phyloP scores from a whole-genome alignment of 345 rosid genomes.

The Draba incana region DNA sequence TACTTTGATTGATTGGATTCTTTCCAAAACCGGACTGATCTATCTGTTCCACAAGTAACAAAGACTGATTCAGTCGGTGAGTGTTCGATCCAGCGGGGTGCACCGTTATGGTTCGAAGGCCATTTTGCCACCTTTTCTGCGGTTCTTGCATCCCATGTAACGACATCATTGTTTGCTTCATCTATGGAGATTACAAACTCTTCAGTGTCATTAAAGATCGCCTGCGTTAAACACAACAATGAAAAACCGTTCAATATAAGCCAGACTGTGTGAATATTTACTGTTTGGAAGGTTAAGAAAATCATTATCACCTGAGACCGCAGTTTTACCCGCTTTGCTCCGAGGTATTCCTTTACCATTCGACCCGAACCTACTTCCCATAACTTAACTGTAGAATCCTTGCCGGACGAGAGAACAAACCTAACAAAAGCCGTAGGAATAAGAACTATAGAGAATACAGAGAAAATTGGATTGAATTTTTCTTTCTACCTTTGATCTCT shows the following conservation, averaged over 20 bases:
- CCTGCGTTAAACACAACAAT: slow-evolving; percentile 48
- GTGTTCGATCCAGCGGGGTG: slow-evolving; percentile 86
- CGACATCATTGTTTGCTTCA: slow-evolving; percentile 54
- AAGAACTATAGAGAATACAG: neutral
- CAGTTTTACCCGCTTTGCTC: slow-evolving; percentile 64
- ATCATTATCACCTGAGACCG: slow-evolving; percentile 63
- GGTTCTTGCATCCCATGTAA: slow-evolving; percentile 80
- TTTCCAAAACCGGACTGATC: slow-evolving; percentile 42
- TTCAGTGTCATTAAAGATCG: slow-evolving; percentile 78
- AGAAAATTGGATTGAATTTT: slow-evolving; percentile 5
- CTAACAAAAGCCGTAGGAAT: slow-evolving; percentile 44
- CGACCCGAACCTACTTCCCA: slow-evolving; percentile 85
- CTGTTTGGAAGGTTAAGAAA: neutral
- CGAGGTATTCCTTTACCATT: slow-evolving; percentile 74
- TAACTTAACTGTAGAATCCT: slow-evolving; percentile 74
- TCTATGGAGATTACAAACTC: slow-evolving; percentile 68
- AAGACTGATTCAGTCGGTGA: slow-evolving; percentile 61
- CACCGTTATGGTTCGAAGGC: slow-evolving; percentile 73
- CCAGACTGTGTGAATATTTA: slow-evolving; percentile 21
- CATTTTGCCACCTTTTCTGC: slow-evolving; percentile 73
- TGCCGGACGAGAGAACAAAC: slow-evolving; percentile 82
- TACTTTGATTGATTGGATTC: slow-evolving; percentile 17
- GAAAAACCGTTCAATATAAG: neutral
- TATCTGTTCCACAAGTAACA: slow-evolving; percentile 42
- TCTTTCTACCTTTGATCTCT: slow-evolving; percentile 73